Evolutionary conservation across 371 early-diverging fungal species (phyloP).

Genomic region (Rhizopus stolonifer): DNA sequence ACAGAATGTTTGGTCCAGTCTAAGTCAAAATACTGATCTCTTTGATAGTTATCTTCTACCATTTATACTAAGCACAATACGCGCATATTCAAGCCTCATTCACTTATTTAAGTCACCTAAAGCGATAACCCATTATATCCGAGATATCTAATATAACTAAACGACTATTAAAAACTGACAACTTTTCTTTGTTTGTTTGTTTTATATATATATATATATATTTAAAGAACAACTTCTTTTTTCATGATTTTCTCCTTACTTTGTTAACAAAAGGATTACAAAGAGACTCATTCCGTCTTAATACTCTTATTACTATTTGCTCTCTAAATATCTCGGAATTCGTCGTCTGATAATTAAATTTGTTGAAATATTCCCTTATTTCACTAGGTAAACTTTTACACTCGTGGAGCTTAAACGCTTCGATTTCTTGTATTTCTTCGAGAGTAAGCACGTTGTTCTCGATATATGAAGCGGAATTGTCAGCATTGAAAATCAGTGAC

Average conservation of each 20-base stretch:
- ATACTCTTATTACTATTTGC: too few relatives aligned
- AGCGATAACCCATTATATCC: too few relatives aligned
- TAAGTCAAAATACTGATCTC: constrained; percentile 21
- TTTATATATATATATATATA: too few relatives aligned
- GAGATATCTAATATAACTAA: too few relatives aligned
- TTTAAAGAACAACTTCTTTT: constrained; percentile 22
- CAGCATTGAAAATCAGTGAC: constrained; percentile 17
- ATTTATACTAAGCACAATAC: too few relatives aligned
- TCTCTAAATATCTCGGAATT: constrained; percentile 13
- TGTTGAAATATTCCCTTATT: constrained; percentile 18
- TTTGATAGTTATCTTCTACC: constrained; percentile 13
- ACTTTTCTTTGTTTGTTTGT: too few relatives aligned
- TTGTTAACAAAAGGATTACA: too few relatives aligned
- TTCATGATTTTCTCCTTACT: constrained; percentile 11
- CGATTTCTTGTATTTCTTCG: constrained; percentile 20
- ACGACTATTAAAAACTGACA: too few relatives aligned
- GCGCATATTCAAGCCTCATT: too few relatives aligned
- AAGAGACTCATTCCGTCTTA: too few relatives aligned
- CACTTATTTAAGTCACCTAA: too few relatives aligned
- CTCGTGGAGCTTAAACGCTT: constrained; percentile 2
- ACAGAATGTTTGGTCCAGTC: constrained; percentile 20
- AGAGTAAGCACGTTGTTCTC: constrained; percentile 13
- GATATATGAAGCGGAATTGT: constrained; percentile 15
- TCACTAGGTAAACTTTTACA: constrained; percentile 11
- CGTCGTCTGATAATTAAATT: constrained; percentile 19